Conservation (phyloP, 2,329 filamentous ascomycete species). For the Curvularia verruculosa region DNA sequence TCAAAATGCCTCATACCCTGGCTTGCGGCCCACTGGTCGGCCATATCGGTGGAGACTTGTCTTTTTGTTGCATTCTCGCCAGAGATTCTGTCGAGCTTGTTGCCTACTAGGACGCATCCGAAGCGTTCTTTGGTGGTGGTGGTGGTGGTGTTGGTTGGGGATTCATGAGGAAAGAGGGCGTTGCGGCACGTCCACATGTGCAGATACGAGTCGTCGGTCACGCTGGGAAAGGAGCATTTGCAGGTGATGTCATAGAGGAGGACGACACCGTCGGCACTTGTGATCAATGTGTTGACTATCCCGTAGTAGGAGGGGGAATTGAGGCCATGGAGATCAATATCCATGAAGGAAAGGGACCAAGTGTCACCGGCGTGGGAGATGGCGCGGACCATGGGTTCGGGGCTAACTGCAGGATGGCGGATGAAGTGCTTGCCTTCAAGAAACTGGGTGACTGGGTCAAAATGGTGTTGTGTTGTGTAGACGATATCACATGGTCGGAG, state of each 20-base stretch:
- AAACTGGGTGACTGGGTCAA: constrained; percentile 4
- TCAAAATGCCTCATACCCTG: constrained; percentile 32
- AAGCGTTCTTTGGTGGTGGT: constrained; percentile 22
- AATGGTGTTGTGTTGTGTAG: not conserved
- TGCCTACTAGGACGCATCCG: constrained; percentile 39
- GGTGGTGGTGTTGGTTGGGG: not conserved
- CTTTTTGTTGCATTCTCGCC: constrained; percentile 3
- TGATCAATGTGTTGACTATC: constrained; percentile 12
- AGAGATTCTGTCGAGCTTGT: constrained; percentile 31
- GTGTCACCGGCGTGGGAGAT: constrained; percentile 16
- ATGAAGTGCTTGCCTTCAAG: constrained; percentile 16
- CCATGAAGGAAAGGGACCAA: constrained; percentile 22
- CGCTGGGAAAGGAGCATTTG: constrained; percentile 26
- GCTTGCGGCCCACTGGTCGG: constrained; percentile 31
- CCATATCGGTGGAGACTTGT: constrained; percentile 26
- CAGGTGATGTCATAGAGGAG: constrained; percentile 40
- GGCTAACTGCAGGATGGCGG: constrained; percentile 4
- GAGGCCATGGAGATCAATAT: constrained; percentile 28
- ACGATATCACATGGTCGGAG: not conserved
- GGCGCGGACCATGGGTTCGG: constrained; percentile 13
- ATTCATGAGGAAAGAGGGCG: not conserved
- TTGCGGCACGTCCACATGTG: constrained; percentile 22
- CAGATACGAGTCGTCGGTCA: constrained; percentile 28
- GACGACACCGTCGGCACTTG: constrained; percentile 29
- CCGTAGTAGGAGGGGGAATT: constrained; percentile 7